Percentiles rank a stretch among this genome's conserved stretches.
Evolutionary conservation across 2,329 filamentous ascomycete species (phyloP).

Genomic region (Alternaria brassicae): DNA sequence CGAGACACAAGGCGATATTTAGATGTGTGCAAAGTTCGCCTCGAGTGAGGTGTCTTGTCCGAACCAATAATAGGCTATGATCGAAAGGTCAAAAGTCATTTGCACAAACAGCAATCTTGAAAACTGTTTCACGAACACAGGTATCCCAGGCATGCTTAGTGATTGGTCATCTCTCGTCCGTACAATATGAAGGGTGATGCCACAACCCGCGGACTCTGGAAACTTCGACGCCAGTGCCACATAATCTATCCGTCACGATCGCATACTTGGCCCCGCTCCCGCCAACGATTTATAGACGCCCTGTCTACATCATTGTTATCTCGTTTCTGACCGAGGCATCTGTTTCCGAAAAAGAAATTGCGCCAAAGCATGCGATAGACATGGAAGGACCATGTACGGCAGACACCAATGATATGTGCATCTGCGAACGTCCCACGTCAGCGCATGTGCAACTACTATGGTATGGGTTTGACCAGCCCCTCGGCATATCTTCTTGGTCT

Average conservation of each 20-base stretch:
- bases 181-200: constrained; percentile 14
- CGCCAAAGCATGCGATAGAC: constrained; percentile 10
- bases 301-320: constrained; percentile 22
- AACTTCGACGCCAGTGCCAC: constrained; percentile 22
- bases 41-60: neutral
- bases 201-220: constrained; percentile 21
- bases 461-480: constrained; percentile 13
- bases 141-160: constrained; percentile 1
- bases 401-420: constrained; percentile 13
- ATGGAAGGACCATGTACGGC: constrained; percentile 16
- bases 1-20: constrained; percentile 1
- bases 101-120: constrained; percentile 3
- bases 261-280: constrained; percentile 15
- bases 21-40: neutral
- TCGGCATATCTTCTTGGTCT: constrained; percentile 16
- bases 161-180: constrained; percentile 9
- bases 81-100: constrained; percentile 8
- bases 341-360: constrained; percentile 11
- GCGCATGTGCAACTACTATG: constrained; percentile 22
- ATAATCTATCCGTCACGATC: constrained; percentile 33
- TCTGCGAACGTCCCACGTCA: constrained; percentile 29
- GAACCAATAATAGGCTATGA: constrained; percentile 3
- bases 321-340: constrained; percentile 10
- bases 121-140: constrained; percentile 13
- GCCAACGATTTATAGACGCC: constrained; percentile 16